Conservation (phyloP, 2,329 filamentous ascomycete genomes). For the Orbilia brochopaga region DNA sequence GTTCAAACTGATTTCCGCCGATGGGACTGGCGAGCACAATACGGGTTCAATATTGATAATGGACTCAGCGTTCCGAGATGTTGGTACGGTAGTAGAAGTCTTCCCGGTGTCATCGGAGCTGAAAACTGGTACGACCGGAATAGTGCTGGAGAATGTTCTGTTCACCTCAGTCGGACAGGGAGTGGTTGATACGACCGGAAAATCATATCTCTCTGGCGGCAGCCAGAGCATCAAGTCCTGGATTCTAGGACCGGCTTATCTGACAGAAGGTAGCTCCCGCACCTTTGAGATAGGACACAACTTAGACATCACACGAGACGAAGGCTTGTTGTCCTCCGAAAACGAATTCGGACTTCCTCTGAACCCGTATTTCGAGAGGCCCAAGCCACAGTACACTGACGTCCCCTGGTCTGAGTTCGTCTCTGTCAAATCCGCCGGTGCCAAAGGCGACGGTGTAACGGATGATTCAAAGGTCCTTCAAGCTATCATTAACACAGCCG, state of each 20-base stretch:
- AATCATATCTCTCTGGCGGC: background rate
- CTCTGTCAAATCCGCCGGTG: conserved; percentile 58
- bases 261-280: background rate
- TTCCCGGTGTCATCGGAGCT: conserved; percentile 50
- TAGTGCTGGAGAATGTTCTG: conserved; percentile 10
- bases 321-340: background rate
- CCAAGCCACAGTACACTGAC: conserved; percentile 65
- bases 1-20: conserved; percentile 59
- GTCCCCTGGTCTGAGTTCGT: conserved; percentile 58
- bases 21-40: conserved; percentile 58
- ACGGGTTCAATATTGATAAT: conserved; percentile 65
- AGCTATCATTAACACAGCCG: conserved; percentile 63
- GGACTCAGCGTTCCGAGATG: conserved; percentile 64
- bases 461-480: conserved; percentile 23
- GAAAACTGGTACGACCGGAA: background rate
- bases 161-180: background rate
- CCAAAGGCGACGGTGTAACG: conserved; percentile 24
- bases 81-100: conserved; percentile 62
- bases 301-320: background rate
- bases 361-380: conserved; percentile 61
- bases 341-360: background rate
- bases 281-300: background rate
- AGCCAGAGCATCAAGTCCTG: background rate
- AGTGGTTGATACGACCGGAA: background rate
- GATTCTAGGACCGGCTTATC: conserved; percentile 7